Evolutionary conservation across 2,329 filamentous ascomycete genomes (phyloP), one percentile per base, ranked within the genome.

Genomic region (Niveomyces coronatus): DNA sequence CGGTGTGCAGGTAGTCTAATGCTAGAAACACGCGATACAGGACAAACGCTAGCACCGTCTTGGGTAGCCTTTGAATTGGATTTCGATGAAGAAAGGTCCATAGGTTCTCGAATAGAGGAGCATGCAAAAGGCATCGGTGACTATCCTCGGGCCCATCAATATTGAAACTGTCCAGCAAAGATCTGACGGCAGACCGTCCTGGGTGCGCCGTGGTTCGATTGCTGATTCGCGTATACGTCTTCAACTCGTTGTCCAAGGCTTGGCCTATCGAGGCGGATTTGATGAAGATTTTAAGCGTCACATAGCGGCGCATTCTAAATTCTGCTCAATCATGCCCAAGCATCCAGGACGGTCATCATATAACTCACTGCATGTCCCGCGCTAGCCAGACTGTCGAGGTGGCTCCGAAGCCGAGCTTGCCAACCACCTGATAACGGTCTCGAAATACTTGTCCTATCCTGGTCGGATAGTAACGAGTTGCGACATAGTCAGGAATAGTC

Each of bases 1-100:
- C 61, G 2, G 49, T 61, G 43, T 70, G 67, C 2, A 71, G 45
- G 44, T 53, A 70, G 23, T 70, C 63, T 23, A 70, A 44, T 1
- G 60, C 64, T 8, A 62, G 45, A 37, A 70, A 65, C 1, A 69
- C 44, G 0, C 52, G 57, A 4, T 51, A 45, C 13, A 70, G 56
- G 1, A 60, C 44, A 18, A 59, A 47, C 5, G 53, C 56, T 0
- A 67, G 34, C 3, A 37, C 17, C 2, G 14, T 4, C 10, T 37
- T 9, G 4, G 28, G 35, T 9, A 31, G 7, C 19, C 28, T 26
- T 16, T 13, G 14, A 2, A 37, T 14, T 3, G 28, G 20, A 3
- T 31, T 37, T 13, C 28, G 35, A 16, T 19, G 19, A 7, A 31
- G 15, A 15, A 31, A 31, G 1, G 10, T 7, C 9, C 4, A 24